These are phyloP conservation scores for Trichoderma pleuroti DNA, from an alignment of 2,329 filamentous ascomycete species.

Conservation along the genomic window DNA sequence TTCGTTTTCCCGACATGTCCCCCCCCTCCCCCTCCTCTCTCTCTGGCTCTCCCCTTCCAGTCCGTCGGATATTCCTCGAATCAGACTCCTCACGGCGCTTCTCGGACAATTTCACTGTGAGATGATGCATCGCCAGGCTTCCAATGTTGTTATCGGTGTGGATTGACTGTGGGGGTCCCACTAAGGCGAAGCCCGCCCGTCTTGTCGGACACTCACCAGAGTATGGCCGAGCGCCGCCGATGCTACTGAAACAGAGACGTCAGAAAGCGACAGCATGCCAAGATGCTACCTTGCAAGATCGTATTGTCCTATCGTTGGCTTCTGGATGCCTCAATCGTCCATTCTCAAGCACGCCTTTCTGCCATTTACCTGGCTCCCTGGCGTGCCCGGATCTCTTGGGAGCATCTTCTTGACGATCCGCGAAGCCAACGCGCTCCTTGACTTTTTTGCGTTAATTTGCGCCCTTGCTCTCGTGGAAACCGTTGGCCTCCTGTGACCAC, in stretches of 20 bases:
- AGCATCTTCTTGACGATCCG: neutral
- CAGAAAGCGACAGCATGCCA: constrained; percentile 18
- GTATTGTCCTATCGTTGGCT: constrained; percentile 13
- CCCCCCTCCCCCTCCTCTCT: neutral
- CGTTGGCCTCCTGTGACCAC: neutral
- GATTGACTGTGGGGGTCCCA: constrained; percentile 32
- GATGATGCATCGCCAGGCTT: constrained; percentile 20
- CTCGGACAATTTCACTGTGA: constrained; percentile 27
- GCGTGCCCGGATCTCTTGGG: neutral
- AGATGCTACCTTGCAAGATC: constrained; percentile 17
- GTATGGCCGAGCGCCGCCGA: constrained; percentile 40
- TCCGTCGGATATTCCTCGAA: constrained; percentile 18
- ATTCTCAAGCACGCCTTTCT: neutral
- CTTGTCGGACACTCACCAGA: constrained; percentile 30
- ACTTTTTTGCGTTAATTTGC: constrained; percentile 1
- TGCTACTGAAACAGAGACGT: constrained; percentile 32
- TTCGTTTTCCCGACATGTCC: neutral
- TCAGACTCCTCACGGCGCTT: constrained; percentile 19
- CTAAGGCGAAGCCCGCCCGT: constrained; percentile 30
- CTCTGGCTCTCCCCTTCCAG: neutral
- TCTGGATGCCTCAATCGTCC: constrained; percentile 6
- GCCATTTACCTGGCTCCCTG: neutral
- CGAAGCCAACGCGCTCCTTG: neutral
- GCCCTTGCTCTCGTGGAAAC: neutral
- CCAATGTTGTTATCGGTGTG: constrained; percentile 23